Evolutionary conservation across 1,139 yeast species (phyloP), one percentile per base, ranked within the genome.

Genomic region (Petasospora rhodanensis): DNA sequence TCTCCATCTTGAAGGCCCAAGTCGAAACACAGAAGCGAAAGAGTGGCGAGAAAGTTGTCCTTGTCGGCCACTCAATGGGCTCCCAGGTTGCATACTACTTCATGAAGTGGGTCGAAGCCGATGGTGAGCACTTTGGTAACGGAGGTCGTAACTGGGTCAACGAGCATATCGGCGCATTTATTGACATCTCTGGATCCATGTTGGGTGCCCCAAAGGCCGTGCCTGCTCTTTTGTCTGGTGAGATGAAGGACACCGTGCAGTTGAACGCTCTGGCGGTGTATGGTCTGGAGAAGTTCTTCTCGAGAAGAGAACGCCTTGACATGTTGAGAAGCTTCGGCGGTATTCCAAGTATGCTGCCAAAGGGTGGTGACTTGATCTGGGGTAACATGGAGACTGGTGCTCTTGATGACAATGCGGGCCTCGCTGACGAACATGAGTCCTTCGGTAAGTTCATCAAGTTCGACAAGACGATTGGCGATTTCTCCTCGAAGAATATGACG

Each of bases 201-300:
- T 66, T 91, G 37, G 98, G 98, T 2, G 87, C 97, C 0, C 98
- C 98, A 2, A 91, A 91, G 57, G 82, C 95, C 0, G 74, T 87
- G 20, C 87, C 95, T 0, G 96, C 96, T 0, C 64, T 91, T 40
- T 61, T 93, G 14, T 85, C 96, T 14, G 98, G 98, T 17, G 98
- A 91, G 61, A 91, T 93, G 98, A 85, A 80, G 57, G 98, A 91
- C 55, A 91, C 98, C 0, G 94, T 93, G 18, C 96, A 91, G 52
- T 67, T 91, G 55, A 91, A 91, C 56, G 81, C 94, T 2, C 63
- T 91, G 45, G 98, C 98, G 0, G 87, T 89, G 42, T 86, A 86
- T 51, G 98, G 97, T 2, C 68, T 91, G 38, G 98, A 91, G 53
- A 86, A 84, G 60, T 93, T 89, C 61, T 87, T 91, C 58, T 82